Evolutionary conservation across 768 basidiomycete genomes (phyloP), one percentile per base, ranked within the genome.

Genomic region (Phanerochaete sordida): DNA sequence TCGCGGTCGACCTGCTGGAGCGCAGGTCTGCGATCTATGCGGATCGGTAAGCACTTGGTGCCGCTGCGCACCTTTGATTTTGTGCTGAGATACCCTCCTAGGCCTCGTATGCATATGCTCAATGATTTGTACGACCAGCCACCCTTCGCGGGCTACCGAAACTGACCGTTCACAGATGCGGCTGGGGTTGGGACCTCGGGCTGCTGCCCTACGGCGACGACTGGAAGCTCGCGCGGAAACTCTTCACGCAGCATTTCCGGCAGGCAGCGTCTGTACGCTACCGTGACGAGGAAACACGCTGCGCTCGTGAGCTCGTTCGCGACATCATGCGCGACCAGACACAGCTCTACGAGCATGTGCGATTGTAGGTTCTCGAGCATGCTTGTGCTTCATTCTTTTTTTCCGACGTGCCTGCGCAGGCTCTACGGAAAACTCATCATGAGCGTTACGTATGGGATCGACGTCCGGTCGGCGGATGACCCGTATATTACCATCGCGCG

Each of bases 1-100:
- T 58, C 19, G 70, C 66, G 2, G 54, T 57, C 15, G 72, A 70
- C 1, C 62, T 73, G 3, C 58, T 73, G 24, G 66, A 71, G 27
- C 68, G 69, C 49, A 59, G 68, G 19, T 65, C 65, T 6, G 53
- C 61, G 16, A 62, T 70, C 11, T 71, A 72, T 61, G 68, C 70
- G 1, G 69, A 72, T 43, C 24, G 49, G 39, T 46, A 15, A 9
- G 26, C 48, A 23, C 21, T 47, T 21, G 26, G n/a, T n/a, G n/a
- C n/a, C n/a, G n/a, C n/a, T n/a, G n/a, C n/a, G n/a, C n/a, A n/a
- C n/a, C n/a, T n/a, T n/a, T n/a, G n/a, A n/a, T 6, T 35, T 35
- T 35, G 33, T 35, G 33, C 33, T 35, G 33, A n/a, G n/a, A 35
- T 35, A 35, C 33, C 13, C 33, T 6, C 33, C 2, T 16, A 59